Base-by-base conservation (phyloP, 2,329 filamentous ascomycete species). In the Fusarium sp. region DNA sequence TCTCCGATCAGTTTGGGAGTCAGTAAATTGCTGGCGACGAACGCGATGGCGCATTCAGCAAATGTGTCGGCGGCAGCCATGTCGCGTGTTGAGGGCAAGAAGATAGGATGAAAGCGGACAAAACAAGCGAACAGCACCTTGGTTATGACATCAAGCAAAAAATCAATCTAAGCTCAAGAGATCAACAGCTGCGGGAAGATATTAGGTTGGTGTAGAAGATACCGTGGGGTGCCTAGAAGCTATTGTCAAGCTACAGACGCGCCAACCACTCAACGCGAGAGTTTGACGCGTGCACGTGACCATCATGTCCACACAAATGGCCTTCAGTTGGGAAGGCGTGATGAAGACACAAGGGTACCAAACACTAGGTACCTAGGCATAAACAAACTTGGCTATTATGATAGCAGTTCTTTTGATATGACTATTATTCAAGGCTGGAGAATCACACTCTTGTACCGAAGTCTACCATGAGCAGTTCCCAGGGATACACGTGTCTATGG, bases 21-120 rank as follows among this genome's bases (percentile, higher is more conserved):
- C 24, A 87, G 79, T 22, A 77, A 72, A 42, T 77, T 80, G 76
- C 85, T 85, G 3, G 85, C 81, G 42, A 87, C 84, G 73, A 87
- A 87, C 41, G 84, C 84, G 70, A 87, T 79, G 14, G 78, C 73
- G 80, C 85, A 87, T 68, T 85, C 82, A 70, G 79, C 69, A 74
- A 87, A 87, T 64, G 85, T 72, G 62, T 78, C 72, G 39, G 75
- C 39, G 26, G 73, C 36, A 24, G 76, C 76, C 81, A 83, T 85
- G 56, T 67, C 71, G 70, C 39, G 63, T 28, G 42, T 58, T 49
- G 33, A 39, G 52, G 36, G 48, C 64, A 47, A 70, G 38, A 58
- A 55, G 31, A 39, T 47, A 18, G 55, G 51, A 62, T 55, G 52
- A 33, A 45, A 42, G n/a, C 47, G 48, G 33, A 24, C 26, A 67